A percentile compares a stretch with the other conserved stretches of the same genome.
Conservation (phyloP, 345 rosid genomes). For the Eutrema heterophyllum region DNA sequence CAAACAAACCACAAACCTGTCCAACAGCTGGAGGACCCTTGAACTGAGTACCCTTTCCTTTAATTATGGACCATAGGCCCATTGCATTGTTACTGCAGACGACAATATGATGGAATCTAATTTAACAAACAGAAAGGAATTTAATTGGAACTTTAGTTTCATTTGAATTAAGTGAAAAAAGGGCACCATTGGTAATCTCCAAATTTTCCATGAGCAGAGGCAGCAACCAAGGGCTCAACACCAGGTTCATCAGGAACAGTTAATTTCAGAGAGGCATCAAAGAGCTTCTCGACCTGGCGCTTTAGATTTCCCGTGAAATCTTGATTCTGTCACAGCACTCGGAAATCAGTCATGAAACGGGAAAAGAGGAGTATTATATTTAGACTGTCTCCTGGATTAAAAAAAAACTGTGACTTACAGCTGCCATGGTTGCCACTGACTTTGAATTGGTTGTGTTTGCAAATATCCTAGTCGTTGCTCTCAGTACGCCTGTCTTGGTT, state of each 20-base stretch:
- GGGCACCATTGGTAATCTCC: conserved; percentile 94
- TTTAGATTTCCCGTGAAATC: conserved; percentile 57
- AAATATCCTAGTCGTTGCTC: conserved; percentile 45
- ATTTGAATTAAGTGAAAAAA: neutral
- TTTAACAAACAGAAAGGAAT: neutral
- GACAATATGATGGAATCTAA: neutral
- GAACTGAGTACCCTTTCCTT: conserved; percentile 59
- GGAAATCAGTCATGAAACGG: neutral
- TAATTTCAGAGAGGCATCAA: conserved; percentile 49
- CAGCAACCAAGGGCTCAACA: conserved; percentile 67
- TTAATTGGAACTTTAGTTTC: neutral
- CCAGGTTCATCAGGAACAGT: conserved; percentile 58
- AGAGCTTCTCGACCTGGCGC: conserved; percentile 52
- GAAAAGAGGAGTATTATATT: neutral
- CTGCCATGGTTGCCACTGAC: conserved; percentile 56
- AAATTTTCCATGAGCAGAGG: conserved; percentile 52
- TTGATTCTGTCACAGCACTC: conserved; percentile 39
- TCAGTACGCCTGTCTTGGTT: conserved; percentile 71
- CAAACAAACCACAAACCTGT: conserved; percentile 44
- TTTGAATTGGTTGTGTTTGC: conserved; percentile 27
- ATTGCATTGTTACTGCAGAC: conserved; percentile 82
- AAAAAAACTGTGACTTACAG: conserved; percentile 36
- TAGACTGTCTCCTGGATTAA: neutral
- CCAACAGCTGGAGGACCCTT: conserved; percentile 82
- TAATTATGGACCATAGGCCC: conserved; percentile 71